Evolutionary conservation across 805 yeast species (phyloP).

Genomic region (Metschnikowia amazonensis): DNA sequence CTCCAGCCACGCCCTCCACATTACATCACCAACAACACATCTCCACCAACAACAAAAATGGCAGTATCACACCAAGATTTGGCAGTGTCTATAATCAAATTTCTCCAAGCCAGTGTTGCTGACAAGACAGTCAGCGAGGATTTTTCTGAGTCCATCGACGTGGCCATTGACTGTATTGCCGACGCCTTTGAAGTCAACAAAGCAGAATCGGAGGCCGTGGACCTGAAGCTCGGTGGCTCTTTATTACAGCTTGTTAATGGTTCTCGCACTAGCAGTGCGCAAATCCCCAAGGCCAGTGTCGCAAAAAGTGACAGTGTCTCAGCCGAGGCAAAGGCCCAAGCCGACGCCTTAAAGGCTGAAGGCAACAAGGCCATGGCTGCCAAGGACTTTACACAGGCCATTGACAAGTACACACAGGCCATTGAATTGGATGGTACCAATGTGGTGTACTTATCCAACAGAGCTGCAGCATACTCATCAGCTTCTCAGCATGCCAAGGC

Average conservation of each 20-base stretch:
- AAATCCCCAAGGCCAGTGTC: conserved; percentile 22
- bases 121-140: conserved; percentile 70
- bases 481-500: conserved; percentile 71
- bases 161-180: conserved; percentile 87
- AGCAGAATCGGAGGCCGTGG: conserved; percentile 31
- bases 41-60: conserved; percentile 27
- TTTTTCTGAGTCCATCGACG: conserved; percentile 83
- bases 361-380: conserved; percentile 89
- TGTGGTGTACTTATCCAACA: conserved; percentile 83
- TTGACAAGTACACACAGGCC: conserved; percentile 77
- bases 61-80: conserved; percentile 54
- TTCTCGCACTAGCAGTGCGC: conserved; percentile 4
- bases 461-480: conserved; percentile 96
- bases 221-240: conserved; percentile 43
- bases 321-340: conserved; percentile 59
- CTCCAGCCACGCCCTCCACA: background rate
- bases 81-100: conserved; percentile 72
- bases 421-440: conserved; percentile 64
- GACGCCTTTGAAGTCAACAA: conserved; percentile 75
- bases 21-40: too few species aligned
- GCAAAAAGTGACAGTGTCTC: conserved; percentile 37
- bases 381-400: conserved; percentile 66
- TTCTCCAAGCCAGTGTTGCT: conserved; percentile 55
- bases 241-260: conserved; percentile 43
- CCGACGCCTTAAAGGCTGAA: conserved; percentile 79